Percentiles rank a stretch among this genome's conserved stretches.
phyloP scores from a whole-genome alignment of 331 rosid species.

The Telfairia occidentalis region DNA sequence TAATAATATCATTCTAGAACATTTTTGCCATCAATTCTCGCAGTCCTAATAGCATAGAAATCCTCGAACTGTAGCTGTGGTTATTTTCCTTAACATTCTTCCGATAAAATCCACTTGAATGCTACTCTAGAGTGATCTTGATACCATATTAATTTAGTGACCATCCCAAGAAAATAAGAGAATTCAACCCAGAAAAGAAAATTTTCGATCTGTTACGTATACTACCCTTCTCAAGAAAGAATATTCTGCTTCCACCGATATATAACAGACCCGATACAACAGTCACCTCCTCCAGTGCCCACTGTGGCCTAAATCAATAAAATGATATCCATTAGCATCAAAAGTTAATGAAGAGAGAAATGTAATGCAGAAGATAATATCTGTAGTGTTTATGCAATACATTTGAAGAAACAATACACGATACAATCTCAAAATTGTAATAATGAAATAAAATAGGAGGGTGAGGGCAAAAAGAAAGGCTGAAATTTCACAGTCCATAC shows the following conservation, averaged over 20 bases:
- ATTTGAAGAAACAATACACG: background rate
- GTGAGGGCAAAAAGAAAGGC: background rate
- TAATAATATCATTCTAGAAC: constrained; percentile 14
- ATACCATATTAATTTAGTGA: constrained; percentile 8
- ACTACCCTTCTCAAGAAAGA: constrained; percentile 1
- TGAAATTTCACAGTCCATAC: background rate
- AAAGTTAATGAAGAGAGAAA: background rate
- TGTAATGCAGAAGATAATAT: background rate
- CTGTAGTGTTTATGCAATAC: background rate
- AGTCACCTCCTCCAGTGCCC: constrained; percentile 10
- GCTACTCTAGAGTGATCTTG: constrained; percentile 16
- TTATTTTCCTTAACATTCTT: constrained; percentile 16
- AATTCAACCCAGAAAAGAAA: constrained; percentile 23
- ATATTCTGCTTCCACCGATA: background rate
- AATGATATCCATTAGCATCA: constrained; percentile 15
- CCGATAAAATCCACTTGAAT: constrained; percentile 21
- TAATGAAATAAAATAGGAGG: background rate
- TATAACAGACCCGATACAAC: constrained; percentile 2
- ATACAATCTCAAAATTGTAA: background rate
- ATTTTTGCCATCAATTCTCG: constrained; percentile 15
- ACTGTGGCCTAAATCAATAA: constrained; percentile 27
- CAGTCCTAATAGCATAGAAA: constrained; percentile 1
- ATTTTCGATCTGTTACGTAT: constrained; percentile 6
- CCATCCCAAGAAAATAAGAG: constrained; percentile 13
- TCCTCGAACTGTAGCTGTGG: constrained; percentile 16